Evolutionary conservation across 495 filamentous ascomycete genomes (phyloP).

Genomic region (Staphylotrichum longicolle): DNA sequence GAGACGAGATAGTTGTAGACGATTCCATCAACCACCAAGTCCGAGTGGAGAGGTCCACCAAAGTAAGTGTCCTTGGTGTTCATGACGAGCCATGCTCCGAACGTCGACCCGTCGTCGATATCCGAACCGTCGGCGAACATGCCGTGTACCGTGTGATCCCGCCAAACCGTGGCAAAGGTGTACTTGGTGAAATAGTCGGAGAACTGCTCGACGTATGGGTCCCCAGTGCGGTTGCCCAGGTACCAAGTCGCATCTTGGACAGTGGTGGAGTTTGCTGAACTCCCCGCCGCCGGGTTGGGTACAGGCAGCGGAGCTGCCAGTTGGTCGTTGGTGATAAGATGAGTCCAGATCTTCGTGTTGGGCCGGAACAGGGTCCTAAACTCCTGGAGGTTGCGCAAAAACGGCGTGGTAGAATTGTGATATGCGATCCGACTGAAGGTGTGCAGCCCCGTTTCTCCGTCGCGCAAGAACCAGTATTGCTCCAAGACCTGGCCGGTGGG

Average conservation of each 20-base stretch:
- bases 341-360: neutral
- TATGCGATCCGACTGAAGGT: neutral
- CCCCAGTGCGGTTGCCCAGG: neutral
- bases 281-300: neutral
- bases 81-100: neutral
- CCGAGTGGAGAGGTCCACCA: neutral
- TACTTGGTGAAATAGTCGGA: constrained; percentile 4
- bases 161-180: neutral
- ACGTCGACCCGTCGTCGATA: neutral
- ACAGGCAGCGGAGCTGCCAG: neutral
- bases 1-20: constrained; percentile 1
- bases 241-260: constrained; percentile 1
- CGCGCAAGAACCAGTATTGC: constrained; percentile 4
- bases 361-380: neutral
- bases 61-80: constrained; percentile 2
- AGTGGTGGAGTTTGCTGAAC: neutral
- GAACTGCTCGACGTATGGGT: neutral
- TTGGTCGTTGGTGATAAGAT: neutral
- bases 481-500: neutral
- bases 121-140: neutral
- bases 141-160: neutral
- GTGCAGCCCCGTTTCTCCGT: neutral
- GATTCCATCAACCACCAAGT: neutral
- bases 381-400: constrained; percentile 1
- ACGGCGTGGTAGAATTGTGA: neutral